Conservation (phyloP, 345 rosid species). For the Streptanthus diversifolius region DNA sequence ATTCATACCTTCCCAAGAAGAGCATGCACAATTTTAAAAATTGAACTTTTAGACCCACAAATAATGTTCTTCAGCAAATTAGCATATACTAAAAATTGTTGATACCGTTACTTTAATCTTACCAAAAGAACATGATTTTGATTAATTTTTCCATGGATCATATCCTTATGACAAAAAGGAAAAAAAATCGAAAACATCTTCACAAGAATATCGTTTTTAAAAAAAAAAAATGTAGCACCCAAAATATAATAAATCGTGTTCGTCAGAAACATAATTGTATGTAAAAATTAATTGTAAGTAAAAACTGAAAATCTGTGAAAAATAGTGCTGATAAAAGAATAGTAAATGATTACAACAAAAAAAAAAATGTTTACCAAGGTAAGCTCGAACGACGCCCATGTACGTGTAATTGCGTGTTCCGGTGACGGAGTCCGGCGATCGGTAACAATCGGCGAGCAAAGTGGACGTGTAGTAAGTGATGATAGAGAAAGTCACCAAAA, state of each 20-base stretch:
- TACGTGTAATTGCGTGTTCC: slow-evolving; percentile 78
- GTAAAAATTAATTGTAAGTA: background rate
- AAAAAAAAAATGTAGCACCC: background rate
- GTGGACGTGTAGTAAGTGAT: slow-evolving; percentile 75
- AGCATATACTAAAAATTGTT: background rate
- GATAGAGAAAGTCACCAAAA: slow-evolving; percentile 55
- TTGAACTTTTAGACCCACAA: background rate
- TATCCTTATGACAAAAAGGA: background rate
- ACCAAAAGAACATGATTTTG: background rate
- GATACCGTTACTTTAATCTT: background rate
- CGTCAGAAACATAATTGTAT: background rate
- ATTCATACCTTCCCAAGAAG: slow-evolving; percentile 7
- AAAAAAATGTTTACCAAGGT: slow-evolving; percentile 47
- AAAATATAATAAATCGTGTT: background rate
- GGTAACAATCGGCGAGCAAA: slow-evolving; percentile 65
- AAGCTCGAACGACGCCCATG: slow-evolving; percentile 71
- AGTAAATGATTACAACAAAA: background rate
- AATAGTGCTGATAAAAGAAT: background rate
- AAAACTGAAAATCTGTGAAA: background rate
- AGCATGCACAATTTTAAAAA: background rate
- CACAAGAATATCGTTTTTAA: background rate
- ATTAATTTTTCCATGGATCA: background rate
- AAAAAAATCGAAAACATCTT: background rate
- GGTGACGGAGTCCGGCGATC: slow-evolving; percentile 57
- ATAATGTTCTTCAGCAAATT: background rate